phyloP scores from a whole-genome alignment of 192 early-diverging fungal species.

The Umbelopsis ramanniana region DNA sequence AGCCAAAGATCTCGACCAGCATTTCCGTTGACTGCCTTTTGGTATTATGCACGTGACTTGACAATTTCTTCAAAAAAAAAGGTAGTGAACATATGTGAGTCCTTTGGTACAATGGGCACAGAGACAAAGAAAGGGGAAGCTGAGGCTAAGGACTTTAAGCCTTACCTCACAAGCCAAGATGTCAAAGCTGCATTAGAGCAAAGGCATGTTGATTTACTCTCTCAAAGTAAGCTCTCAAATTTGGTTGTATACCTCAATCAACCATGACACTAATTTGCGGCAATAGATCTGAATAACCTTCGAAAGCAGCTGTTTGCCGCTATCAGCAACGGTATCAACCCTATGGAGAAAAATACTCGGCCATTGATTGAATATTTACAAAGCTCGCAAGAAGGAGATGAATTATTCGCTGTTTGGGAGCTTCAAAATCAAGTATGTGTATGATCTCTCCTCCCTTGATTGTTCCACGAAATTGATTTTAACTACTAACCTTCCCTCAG shows the following conservation, averaged over 20 bases:
- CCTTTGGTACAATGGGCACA: constrained; percentile 1
- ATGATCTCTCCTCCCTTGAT: background rate
- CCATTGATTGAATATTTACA: constrained; percentile 59
- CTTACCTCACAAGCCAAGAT: background rate
- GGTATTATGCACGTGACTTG: no score
- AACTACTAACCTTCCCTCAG: constrained; percentile 24
- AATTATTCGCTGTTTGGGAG: constrained; percentile 67
- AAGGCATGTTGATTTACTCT: constrained; percentile 16
- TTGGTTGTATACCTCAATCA: background rate
- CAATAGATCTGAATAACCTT: constrained; percentile 22
- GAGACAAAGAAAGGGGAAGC: constrained; percentile 10
- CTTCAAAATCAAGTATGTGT: constrained; percentile 57
- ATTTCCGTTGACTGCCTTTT: no score
- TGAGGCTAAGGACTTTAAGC: constrained; percentile 11
- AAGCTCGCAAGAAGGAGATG: constrained; percentile 58
- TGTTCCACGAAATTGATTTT: background rate
- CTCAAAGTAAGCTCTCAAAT: background rate
- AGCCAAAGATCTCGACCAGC: no score
- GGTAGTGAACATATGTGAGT: background rate
- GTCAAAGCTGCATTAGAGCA: constrained; percentile 16
- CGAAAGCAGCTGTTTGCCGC: constrained; percentile 25
- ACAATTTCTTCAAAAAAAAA: background rate
- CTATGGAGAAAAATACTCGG: constrained; percentile 30
- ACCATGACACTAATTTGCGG: background rate
- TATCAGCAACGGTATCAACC: constrained; percentile 29